phyloP scores from a whole-genome alignment of 208 protist genomes.

The Trypanosoma brucei region DNA sequence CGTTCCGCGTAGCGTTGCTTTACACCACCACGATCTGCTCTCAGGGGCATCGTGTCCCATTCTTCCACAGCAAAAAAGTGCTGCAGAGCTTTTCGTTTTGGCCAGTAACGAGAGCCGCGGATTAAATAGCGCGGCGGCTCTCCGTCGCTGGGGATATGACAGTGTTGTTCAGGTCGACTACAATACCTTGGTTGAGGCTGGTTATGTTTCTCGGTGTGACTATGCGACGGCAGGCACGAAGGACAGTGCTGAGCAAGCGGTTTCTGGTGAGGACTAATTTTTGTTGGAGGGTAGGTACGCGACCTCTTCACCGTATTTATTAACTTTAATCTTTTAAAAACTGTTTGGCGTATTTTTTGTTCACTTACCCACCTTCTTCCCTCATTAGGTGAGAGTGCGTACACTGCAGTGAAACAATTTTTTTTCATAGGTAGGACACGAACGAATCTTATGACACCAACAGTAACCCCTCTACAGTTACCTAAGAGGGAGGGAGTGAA shows the following conservation, averaged over 20 bases:
- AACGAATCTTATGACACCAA: no score
- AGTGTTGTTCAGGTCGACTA: conserved; percentile 41
- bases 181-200: conserved; percentile 22
- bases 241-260: no score
- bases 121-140: conserved; percentile 40
- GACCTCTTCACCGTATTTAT: no score
- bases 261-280: no score
- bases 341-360: no score
- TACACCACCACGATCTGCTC: conserved; percentile 78
- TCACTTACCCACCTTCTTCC: no score
- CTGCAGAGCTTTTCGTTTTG: conserved; percentile 59
- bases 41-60: conserved; percentile 68
- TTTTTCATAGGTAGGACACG: no score
- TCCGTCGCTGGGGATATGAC: conserved; percentile 74
- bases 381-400: no score
- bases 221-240: background rate
- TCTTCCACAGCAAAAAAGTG: conserved; percentile 42
- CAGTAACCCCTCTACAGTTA: background rate
- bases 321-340: no score
- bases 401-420: no score
- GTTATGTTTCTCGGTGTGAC: conserved; percentile 9
- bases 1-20: conserved; percentile 24
- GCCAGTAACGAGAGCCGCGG: conserved; percentile 42
- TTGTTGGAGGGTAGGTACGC: no score
- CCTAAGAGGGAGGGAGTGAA: background rate